phyloP scores from a whole-genome alignment of 768 basidiomycete genomes.

The Phlebiopsis flavidoalba region DNA sequence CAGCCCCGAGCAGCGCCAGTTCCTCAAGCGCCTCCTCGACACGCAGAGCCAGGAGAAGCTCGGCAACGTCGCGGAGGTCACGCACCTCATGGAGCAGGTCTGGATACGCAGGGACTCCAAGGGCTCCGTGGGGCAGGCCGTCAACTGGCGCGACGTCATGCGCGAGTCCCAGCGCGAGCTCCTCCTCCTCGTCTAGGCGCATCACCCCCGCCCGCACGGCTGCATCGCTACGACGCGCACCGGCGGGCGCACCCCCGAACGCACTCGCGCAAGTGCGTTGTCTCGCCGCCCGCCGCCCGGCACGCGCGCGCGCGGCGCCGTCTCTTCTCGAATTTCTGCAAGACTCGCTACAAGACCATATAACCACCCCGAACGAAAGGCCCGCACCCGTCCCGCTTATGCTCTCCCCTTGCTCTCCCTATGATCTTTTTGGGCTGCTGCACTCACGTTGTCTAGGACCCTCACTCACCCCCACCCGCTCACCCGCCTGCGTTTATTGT shows the following conservation, averaged over 20 bases:
- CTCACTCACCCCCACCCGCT: not conserved
- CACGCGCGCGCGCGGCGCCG: not conserved
- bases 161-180: conserved; percentile 31
- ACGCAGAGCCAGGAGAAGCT: conserved; percentile 48
- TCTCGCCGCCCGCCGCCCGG: not conserved
- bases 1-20: conserved; percentile 33
- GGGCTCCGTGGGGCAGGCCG: conserved; percentile 26
- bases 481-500: not conserved
- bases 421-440: not conserved
- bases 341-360: not conserved
- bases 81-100: conserved; percentile 47
- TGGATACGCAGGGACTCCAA: conserved; percentile 42
- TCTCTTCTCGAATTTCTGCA: not conserved
- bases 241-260: not conserved
- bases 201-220: not conserved
- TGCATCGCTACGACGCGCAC: too few species aligned
- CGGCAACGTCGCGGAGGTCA: conserved; percentile 62
- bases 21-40: conserved; percentile 42
- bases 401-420: not conserved
- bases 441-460: not conserved
- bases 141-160: conserved; percentile 62
- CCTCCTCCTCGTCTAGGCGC: conserved; percentile 56
- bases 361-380: not conserved
- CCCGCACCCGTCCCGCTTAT: not conserved
- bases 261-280: not conserved